Conservation (phyloP, 345 rosid genomes). For the Turnera subulata region DNA sequence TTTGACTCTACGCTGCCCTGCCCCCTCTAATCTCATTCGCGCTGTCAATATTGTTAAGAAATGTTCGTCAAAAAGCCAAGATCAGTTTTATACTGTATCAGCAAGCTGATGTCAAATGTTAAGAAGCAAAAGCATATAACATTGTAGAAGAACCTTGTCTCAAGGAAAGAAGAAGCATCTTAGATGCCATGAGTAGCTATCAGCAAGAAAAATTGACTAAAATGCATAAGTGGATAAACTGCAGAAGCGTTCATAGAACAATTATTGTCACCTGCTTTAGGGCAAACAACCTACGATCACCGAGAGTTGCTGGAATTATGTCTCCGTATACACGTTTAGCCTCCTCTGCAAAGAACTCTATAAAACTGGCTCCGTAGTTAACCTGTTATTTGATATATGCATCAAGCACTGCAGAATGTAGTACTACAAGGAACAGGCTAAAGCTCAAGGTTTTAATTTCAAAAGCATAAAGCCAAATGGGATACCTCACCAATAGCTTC, state of each 20-base stretch:
- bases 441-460: conserved; percentile 23
- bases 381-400: conserved; percentile 49
- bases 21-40: too few species aligned
- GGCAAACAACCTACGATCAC: conserved; percentile 82
- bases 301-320: conserved; percentile 70
- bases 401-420: conserved; percentile 10
- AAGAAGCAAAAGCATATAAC: not conserved
- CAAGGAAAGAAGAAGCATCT: not conserved
- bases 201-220: conserved; percentile 3
- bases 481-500: conserved; percentile 94
- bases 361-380: conserved; percentile 79
- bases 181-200: not conserved
- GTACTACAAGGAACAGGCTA: not conserved
- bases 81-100: too few species aligned
- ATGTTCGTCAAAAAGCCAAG: too few species aligned
- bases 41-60: too few species aligned
- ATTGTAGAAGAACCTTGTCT: not conserved
- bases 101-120: not conserved
- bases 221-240: not conserved
- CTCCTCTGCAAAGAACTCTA: conserved; percentile 92
- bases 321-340: conserved; percentile 94
- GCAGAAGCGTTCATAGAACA: conserved; percentile 1
- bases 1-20: too few species aligned
- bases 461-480: conserved; percentile 14
- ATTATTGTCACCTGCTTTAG: conserved; percentile 63